Evolutionary conservation across 345 rosid genomes (phyloP).

Genomic region (Pugionium dolabratum): DNA sequence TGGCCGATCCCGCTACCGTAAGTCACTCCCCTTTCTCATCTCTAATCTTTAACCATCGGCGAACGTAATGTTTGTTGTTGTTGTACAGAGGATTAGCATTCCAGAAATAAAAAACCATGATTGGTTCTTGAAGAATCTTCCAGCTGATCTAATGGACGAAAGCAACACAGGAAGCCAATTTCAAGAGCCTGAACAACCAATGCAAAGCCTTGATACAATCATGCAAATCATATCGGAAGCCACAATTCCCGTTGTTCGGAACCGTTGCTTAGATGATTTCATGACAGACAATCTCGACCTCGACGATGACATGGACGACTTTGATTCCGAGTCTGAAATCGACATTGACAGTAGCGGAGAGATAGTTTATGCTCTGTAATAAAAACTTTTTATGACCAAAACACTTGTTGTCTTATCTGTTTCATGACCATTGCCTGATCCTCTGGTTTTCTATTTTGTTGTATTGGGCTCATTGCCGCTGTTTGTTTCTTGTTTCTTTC

Average conservation of each 20-base stretch:
- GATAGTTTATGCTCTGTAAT: constrained; percentile 63
- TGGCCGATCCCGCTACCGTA: constrained; percentile 42
- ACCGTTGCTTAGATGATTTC: constrained; percentile 43
- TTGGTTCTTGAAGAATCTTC: constrained; percentile 94
- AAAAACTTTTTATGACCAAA: no score
- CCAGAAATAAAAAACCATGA: constrained; percentile 68
- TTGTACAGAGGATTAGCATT: constrained; percentile 77
- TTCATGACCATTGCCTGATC: no score
- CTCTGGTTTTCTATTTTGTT: no score
- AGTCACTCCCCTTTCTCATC: neutral
- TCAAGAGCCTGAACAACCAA: constrained; percentile 86
- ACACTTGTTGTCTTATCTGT: no score
- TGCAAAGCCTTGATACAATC: constrained; percentile 74
- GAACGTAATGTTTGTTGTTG: no score
- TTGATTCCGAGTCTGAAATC: constrained; percentile 81
- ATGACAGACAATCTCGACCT: constrained; percentile 60
- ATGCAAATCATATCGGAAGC: constrained; percentile 97
- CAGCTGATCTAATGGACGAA: constrained; percentile 70
- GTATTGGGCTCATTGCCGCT: no score
- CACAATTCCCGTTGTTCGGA: constrained; percentile 69
- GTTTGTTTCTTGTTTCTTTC: no score
- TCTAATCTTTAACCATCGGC: no score
- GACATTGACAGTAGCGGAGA: constrained; percentile 95
- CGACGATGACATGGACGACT: constrained; percentile 78
- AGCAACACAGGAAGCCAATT: constrained; percentile 54